phyloP scores from a whole-genome alignment of 768 basidiomycete species.

The Termitomyces sp. region DNA sequence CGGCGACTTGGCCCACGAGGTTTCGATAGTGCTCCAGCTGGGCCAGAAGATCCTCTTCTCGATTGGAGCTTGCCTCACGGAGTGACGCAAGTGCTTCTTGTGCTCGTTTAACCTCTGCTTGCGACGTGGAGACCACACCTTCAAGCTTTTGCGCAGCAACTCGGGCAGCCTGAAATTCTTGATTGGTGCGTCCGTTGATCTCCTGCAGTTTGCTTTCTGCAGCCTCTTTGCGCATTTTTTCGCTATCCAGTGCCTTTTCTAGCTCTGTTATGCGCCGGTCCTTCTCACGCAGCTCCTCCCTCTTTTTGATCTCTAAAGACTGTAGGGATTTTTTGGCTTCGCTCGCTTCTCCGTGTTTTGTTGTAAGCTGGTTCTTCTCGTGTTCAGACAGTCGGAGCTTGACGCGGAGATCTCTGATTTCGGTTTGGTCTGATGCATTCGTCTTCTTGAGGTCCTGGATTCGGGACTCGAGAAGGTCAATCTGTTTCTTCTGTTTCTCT shows the following conservation, averaged over 20 bases:
- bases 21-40: conserved; percentile 47
- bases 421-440: conserved; percentile 43
- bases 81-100: conserved; percentile 24
- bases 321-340: conserved; percentile 49
- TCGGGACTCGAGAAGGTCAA: conserved; percentile 47
- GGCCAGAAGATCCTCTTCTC: conserved; percentile 38
- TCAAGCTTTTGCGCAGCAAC: conserved; percentile 27
- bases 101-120: conserved; percentile 29
- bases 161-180: conserved; percentile 30
- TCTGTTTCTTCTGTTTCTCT: conserved; percentile 62
- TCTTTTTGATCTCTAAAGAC: conserved; percentile 40
- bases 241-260: conserved; percentile 42
- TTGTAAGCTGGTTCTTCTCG: conserved; percentile 43
- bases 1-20: conserved; percentile 41
- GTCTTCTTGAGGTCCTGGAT: conserved; percentile 56
- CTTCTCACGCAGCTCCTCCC: conserved; percentile 48
- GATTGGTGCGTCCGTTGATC: conserved; percentile 32
- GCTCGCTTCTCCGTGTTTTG: conserved; percentile 44
- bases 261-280: conserved; percentile 52
- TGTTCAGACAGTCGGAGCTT: conserved; percentile 56
- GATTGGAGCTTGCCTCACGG: conserved; percentile 24
- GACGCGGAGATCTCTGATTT: conserved; percentile 55
- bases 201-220: conserved; percentile 41
- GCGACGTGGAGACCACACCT: conserved; percentile 28
- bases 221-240: conserved; percentile 45